Conservation (phyloP, 2,329 filamentous ascomycete genomes). For the Periconia sp. region DNA sequence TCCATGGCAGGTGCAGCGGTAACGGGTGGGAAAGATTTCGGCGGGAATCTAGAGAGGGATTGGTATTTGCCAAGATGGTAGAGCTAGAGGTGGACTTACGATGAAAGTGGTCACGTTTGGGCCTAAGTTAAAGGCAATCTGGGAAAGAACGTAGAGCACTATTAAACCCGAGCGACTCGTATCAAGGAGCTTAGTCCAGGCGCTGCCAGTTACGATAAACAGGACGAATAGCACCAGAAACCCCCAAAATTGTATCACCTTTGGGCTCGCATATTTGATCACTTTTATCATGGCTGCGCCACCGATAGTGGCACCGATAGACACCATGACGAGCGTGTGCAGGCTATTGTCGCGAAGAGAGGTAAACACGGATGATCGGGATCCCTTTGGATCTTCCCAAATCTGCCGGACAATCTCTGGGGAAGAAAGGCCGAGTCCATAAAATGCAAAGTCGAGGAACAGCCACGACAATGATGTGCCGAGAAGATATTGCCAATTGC, state of each 20-base stretch:
- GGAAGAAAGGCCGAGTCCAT: slow-evolving; percentile 43
- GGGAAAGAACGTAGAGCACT: slow-evolving; percentile 39
- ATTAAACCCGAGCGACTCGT: slow-evolving; percentile 32
- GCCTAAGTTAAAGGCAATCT: slow-evolving; percentile 45
- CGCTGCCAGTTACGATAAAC: slow-evolving; percentile 41
- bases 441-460: slow-evolving; percentile 46
- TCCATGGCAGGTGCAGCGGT: slow-evolving; percentile 61
- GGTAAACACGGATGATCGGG: slow-evolving; percentile 25
- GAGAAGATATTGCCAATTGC: slow-evolving; percentile 45
- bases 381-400: slow-evolving; percentile 27
- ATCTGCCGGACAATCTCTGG: slow-evolving; percentile 44
- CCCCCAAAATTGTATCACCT: slow-evolving; percentile 41
- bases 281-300: slow-evolving; percentile 41
- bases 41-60: slow-evolving; percentile 58
- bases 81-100: slow-evolving; percentile 34
- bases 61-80: slow-evolving; percentile 46
- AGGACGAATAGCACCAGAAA: slow-evolving; percentile 38
- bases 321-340: slow-evolving; percentile 43
- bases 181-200: slow-evolving; percentile 35
- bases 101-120: slow-evolving; percentile 47
- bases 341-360: slow-evolving; percentile 36
- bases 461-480: slow-evolving; percentile 46
- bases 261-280: slow-evolving; percentile 41
- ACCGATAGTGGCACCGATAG: slow-evolving; percentile 38
- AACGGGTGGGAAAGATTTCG: slow-evolving; percentile 62